phyloP scores from a whole-genome alignment of 2,329 filamentous ascomycete genomes.

The Coniochaeta prunicola region DNA sequence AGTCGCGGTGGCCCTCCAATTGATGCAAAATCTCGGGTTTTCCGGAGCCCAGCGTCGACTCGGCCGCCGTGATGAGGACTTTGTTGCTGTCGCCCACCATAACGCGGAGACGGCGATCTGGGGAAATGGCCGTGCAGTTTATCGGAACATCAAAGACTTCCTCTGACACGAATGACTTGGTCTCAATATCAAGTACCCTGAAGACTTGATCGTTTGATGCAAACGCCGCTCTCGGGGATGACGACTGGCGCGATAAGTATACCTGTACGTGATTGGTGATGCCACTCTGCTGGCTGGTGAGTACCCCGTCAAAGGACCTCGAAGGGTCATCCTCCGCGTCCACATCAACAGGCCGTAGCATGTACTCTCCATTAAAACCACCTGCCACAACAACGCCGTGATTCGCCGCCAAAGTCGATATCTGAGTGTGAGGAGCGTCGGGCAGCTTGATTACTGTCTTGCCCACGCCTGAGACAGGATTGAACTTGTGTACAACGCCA shows the following conservation, averaged over 20 bases:
- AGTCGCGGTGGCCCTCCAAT: constrained; percentile 60
- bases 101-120: constrained; percentile 62
- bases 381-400: constrained; percentile 52
- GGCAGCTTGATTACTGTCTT: constrained; percentile 38
- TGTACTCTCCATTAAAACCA: constrained; percentile 50
- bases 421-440: constrained; percentile 28
- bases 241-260: constrained; percentile 43
- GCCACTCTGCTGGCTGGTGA: constrained; percentile 40
- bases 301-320: constrained; percentile 34
- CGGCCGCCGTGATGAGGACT: constrained; percentile 61
- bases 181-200: constrained; percentile 50
- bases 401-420: constrained; percentile 44
- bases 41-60: constrained; percentile 30
- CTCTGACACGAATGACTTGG: constrained; percentile 50
- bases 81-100: constrained; percentile 64
- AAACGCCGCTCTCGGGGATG: constrained; percentile 48
- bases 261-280: constrained; percentile 62
- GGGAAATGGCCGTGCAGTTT: constrained; percentile 67
- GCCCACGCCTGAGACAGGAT: constrained; percentile 38
- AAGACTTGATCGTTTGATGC: constrained; percentile 56
- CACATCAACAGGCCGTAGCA: constrained; percentile 37
- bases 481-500: constrained; percentile 42
- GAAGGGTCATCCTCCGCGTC: constrained; percentile 21
- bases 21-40: constrained; percentile 38
- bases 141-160: constrained; percentile 51